These are phyloP conservation scores for Apiosordaria backusii DNA, from an alignment of 495 filamentous ascomycete genomes.

Conservation along the genomic window DNA sequence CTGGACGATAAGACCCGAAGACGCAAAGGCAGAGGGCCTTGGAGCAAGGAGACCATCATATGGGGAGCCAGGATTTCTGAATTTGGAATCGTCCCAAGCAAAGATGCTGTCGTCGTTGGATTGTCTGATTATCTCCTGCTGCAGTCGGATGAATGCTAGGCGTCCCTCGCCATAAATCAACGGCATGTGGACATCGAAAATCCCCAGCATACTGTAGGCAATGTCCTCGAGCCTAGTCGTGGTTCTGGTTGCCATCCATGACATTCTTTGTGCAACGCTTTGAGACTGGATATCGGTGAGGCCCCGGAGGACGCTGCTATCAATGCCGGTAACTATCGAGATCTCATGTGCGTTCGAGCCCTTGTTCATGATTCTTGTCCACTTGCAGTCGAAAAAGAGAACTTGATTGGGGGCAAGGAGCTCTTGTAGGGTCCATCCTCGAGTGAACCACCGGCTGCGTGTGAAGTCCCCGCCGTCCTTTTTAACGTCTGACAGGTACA, in stretches of 20 bases:
- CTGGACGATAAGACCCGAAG: too few relatives aligned
- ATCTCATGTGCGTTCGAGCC: conserved; percentile 12
- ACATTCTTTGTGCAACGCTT: conserved; percentile 36
- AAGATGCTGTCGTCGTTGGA: conserved; percentile 33
- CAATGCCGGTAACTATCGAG: conserved; percentile 36
- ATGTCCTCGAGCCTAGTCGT: conserved; percentile 34
- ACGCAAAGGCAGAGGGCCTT: too few relatives aligned
- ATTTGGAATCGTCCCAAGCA: conserved; percentile 9
- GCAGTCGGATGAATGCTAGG: conserved; percentile 32
- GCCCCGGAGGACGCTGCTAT: neutral
- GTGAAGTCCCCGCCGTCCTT: neutral
- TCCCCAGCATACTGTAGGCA: conserved; percentile 37
- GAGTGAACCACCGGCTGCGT: conserved; percentile 35
- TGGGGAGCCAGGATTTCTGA: too few relatives aligned
- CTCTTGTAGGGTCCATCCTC: conserved; percentile 46
- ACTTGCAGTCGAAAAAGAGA: conserved; percentile 31
- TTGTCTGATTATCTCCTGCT: conserved; percentile 32
- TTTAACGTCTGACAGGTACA: conserved; percentile 23
- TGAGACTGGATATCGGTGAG: neutral
- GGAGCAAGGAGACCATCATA: too few relatives aligned
- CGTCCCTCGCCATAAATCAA: conserved; percentile 38
- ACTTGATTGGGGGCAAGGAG: conserved; percentile 33
- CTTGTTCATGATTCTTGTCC: conserved; percentile 24
- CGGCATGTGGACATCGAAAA: conserved; percentile 39
- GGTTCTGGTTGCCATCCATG: conserved; percentile 31